Conservation (phyloP, 2,329 filamentous ascomycete species). For the Anthostomella pinea region DNA sequence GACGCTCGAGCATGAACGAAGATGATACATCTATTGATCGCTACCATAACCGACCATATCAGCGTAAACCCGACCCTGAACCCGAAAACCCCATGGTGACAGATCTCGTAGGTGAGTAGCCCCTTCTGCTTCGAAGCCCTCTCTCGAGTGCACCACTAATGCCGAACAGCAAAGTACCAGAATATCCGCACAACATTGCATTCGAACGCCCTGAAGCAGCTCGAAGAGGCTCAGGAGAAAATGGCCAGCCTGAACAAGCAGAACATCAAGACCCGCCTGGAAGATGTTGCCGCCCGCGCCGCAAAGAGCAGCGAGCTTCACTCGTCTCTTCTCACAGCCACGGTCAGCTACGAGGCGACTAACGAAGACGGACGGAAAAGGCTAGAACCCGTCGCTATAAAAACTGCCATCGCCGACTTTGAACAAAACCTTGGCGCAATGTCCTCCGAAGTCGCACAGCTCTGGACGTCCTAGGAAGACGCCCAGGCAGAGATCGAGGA, state of each 20-base stretch:
- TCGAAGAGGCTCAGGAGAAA: conserved; percentile 17
- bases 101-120: conserved; percentile 19
- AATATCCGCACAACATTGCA: conserved; percentile 26
- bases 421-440: conserved; percentile 13
- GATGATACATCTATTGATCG: conserved; percentile 7
- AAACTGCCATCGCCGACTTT: conserved; percentile 15
- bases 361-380: conserved; percentile 14
- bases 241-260: conserved; percentile 12
- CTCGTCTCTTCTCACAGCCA: conserved; percentile 15
- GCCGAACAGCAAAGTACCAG: conserved; percentile 20
- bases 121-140: background rate
- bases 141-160: conserved; percentile 4
- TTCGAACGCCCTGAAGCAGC: conserved; percentile 18
- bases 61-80: conserved; percentile 12
- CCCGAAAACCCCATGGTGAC: conserved; percentile 18
- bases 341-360: conserved; percentile 21
- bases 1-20: conserved; percentile 4
- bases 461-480: conserved; percentile 25
- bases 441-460: conserved; percentile 15
- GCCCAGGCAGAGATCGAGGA: conserved; percentile 25
- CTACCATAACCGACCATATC: conserved; percentile 2
- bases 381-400: conserved; percentile 8
- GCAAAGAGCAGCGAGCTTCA: conserved; percentile 13
- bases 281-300: conserved; percentile 11
- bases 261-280: conserved; percentile 18